These are phyloP conservation scores for Penicillium hesseltinei DNA, from an alignment of 2,329 filamentous ascomycete species.

Conservation along the genomic window DNA sequence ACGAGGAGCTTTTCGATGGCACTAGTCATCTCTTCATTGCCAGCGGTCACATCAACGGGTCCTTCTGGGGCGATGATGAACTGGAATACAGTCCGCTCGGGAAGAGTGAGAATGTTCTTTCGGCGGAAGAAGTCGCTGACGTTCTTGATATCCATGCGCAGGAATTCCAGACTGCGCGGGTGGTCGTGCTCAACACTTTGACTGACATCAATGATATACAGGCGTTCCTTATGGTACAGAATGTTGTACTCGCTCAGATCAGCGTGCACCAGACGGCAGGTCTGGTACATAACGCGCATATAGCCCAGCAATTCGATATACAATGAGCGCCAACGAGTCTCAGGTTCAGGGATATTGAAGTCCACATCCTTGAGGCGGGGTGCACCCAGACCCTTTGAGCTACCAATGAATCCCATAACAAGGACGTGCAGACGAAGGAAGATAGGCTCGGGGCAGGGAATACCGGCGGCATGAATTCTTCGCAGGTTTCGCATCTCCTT, in stretches of 20 bases:
- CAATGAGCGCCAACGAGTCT: slow-evolving; percentile 70
- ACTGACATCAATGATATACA: slow-evolving; percentile 96
- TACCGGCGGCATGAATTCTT: slow-evolving; percentile 76
- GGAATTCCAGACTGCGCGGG: slow-evolving; percentile 84
- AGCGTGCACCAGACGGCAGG: slow-evolving; percentile 87
- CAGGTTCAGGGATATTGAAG: slow-evolving; percentile 65
- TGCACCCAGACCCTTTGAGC: slow-evolving; percentile 80
- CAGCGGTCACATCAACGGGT: slow-evolving; percentile 28
- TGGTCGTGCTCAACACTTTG: slow-evolving; percentile 98
- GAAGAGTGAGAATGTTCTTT: slow-evolving; percentile 76
- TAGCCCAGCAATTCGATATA: slow-evolving; percentile 82
- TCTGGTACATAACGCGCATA: slow-evolving; percentile 91
- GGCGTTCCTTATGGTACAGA: slow-evolving; percentile 75
- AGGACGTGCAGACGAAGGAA: slow-evolving; percentile 90
- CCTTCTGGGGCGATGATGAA: slow-evolving; percentile 71
- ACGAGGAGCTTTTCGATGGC: slow-evolving; percentile 67
- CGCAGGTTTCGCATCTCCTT: slow-evolving; percentile 96
- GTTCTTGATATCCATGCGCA: slow-evolving; percentile 99
- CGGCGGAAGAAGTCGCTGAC: slow-evolving; percentile 87
- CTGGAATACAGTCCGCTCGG: slow-evolving; percentile 76
- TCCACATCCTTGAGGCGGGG: slow-evolving; percentile 85
- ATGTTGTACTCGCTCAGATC: slow-evolving; percentile 99
- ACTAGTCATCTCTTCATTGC: slow-evolving; percentile 57
- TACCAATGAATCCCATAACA: slow-evolving; percentile 90
- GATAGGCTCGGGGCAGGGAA: slow-evolving; percentile 86